phyloP scores from a whole-genome alignment of 768 basidiomycete species.

The Coprinopsis sp. region DNA sequence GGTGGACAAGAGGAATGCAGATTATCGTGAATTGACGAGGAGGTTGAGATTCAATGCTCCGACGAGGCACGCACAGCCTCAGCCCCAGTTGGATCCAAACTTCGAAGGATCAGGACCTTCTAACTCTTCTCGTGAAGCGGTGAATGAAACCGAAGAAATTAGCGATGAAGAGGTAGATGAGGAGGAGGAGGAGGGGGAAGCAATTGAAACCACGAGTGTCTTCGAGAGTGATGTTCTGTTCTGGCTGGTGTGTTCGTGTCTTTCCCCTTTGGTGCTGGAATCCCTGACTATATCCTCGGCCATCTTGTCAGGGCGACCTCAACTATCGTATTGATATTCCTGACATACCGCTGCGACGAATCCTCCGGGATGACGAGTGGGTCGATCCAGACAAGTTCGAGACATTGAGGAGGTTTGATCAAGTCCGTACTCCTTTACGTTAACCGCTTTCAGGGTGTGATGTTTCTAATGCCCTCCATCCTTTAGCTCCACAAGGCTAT shows the following conservation, averaged over 20 bases:
- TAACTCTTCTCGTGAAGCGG: too few relatives aligned
- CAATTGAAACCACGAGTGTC: conserved; percentile 24
- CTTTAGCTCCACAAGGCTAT: conserved; percentile 52
- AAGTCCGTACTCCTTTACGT: conserved; percentile 51
- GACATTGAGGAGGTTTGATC: conserved; percentile 56
- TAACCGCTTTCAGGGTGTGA: neutral
- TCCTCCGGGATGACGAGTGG: conserved; percentile 45
- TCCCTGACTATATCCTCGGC: neutral
- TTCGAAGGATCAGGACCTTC: too few relatives aligned
- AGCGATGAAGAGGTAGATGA: too few relatives aligned
- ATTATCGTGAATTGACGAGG: conserved; percentile 66
- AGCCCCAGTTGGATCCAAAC: too few relatives aligned
- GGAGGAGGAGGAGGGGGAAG: conserved; percentile 11
- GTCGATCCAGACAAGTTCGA: conserved; percentile 33
- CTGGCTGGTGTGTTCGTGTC: conserved; percentile 59
- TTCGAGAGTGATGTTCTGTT: conserved; percentile 70
- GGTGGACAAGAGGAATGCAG: conserved; percentile 65
- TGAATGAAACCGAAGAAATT: too few relatives aligned
- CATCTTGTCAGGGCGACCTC: conserved; percentile 44
- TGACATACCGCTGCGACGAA: conserved; percentile 53
- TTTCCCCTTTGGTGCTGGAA: conserved; percentile 1
- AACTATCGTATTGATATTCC: conserved; percentile 76
- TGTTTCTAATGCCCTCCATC: neutral
- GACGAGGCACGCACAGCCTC: conserved; percentile 8
- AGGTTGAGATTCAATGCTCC: conserved; percentile 45